phyloP scores from a whole-genome alignment of 75 land plant species.

The Pinus albicaulis region DNA sequence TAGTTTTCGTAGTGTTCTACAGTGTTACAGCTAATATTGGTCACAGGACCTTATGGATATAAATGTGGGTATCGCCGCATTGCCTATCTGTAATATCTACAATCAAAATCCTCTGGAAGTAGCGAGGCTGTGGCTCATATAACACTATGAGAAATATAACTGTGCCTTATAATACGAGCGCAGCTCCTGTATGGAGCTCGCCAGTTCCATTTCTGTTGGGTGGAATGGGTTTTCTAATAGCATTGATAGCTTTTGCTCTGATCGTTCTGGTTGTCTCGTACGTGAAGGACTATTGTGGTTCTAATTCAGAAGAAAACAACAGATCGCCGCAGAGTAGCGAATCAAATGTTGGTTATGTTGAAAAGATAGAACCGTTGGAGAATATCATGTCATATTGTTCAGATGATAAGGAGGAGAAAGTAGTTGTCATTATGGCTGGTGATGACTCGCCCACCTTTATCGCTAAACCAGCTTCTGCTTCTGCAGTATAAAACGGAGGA shows the following conservation, averaged over 20 bases:
- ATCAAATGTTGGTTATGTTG: background rate
- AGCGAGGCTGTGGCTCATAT: too few relatives aligned
- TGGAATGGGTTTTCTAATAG: background rate
- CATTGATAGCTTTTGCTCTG: background rate
- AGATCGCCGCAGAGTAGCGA: background rate
- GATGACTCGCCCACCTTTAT: background rate
- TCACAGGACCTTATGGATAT: too few relatives aligned
- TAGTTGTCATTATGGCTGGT: slow-evolving; percentile 3
- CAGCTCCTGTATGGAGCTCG: background rate
- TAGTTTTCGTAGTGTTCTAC: too few relatives aligned
- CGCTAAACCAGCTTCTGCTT: background rate
- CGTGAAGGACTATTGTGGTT: background rate
- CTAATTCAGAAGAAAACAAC: background rate
- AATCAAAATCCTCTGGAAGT: too few relatives aligned
- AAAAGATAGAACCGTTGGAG: background rate
- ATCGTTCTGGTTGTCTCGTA: background rate
- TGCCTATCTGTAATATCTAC: too few relatives aligned
- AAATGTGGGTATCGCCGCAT: too few relatives aligned
- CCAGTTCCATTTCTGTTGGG: slow-evolving; percentile 4
- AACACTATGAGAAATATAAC: too few relatives aligned
- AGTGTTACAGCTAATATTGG: too few relatives aligned
- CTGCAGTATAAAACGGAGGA: too few relatives aligned
- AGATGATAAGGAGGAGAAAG: background rate
- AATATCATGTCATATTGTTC: background rate
- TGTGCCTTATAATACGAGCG: too few relatives aligned